Conservation (phyloP, 2,329 filamentous ascomycete species). For the Cytospora paraplurivora region DNA sequence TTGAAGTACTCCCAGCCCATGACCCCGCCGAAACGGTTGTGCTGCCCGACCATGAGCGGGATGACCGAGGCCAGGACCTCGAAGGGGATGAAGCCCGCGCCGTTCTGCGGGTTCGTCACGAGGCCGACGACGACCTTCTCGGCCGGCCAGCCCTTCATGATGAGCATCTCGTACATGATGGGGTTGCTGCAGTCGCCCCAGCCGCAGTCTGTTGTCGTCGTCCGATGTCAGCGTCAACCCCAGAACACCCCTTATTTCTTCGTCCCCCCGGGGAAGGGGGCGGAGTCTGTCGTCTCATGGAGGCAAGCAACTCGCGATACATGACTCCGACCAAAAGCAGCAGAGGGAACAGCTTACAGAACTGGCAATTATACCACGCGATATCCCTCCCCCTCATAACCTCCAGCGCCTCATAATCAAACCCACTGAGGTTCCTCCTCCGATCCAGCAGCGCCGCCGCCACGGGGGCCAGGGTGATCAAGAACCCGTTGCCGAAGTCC, state of each 20-base stretch:
- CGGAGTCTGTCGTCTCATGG: too few relatives aligned
- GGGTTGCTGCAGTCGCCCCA: conserved; percentile 68
- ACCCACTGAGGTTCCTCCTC: conserved; percentile 71
- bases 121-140: conserved; percentile 73
- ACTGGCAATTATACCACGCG: conserved; percentile 80
- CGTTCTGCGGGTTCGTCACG: conserved; percentile 73
- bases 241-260: too few relatives aligned
- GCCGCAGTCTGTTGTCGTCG: conserved; percentile 62
- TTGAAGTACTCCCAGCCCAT: conserved; percentile 92
- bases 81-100: conserved; percentile 64
- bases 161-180: conserved; percentile 48
- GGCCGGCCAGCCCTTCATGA: conserved; percentile 63
- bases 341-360: conserved; percentile 40
- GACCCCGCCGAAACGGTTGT: conserved; percentile 71
- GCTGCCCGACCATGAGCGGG: conserved; percentile 56
- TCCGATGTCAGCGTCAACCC: too few relatives aligned
- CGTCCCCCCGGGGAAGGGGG: too few relatives aligned
- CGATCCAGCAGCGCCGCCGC: conserved; percentile 68
- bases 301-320: too few relatives aligned
- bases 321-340: too few relatives aligned
- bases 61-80: conserved; percentile 60
- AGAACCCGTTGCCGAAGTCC: conserved; percentile 70
- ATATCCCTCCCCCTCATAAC: conserved; percentile 63
- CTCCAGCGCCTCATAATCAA: conserved; percentile 73
- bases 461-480: conserved; percentile 78